phyloP scores from a whole-genome alignment of 1,139 yeast genomes.

The Candida albicans region DNA sequence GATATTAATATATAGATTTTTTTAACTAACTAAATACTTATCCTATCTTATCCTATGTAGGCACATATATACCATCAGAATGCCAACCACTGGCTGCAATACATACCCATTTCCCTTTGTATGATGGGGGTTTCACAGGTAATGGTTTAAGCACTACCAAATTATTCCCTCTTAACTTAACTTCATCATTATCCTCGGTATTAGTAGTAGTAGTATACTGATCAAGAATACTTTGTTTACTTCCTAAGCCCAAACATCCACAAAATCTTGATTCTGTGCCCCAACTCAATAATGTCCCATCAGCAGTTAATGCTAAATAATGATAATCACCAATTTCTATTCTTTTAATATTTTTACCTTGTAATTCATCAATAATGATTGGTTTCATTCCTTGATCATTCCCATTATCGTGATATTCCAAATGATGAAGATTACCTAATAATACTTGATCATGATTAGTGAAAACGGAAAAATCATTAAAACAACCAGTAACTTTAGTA shows the following conservation, averaged over 20 bases:
- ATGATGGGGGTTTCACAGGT: conserved; percentile 28
- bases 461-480: conserved; percentile 27
- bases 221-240: conserved; percentile 23
- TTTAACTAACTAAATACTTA: background rate
- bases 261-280: conserved; percentile 63
- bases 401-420: conserved; percentile 32
- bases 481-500: conserved; percentile 30
- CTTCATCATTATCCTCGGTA: background rate
- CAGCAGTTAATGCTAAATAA: conserved; percentile 56
- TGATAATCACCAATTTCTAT: conserved; percentile 78
- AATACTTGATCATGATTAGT: conserved; percentile 28
- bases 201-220: background rate
- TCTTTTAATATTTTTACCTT: conserved; percentile 43
- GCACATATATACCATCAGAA: conserved; percentile 52
- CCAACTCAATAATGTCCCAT: conserved; percentile 68
- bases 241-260: conserved; percentile 74
- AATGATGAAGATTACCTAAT: conserved; percentile 13
- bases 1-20: too few species aligned
- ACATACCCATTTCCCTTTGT: conserved; percentile 45
- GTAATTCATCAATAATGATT: conserved; percentile 42
- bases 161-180: conserved; percentile 33
- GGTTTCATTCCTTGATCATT: conserved; percentile 14
- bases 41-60: conserved; percentile 7
- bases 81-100: conserved; percentile 85
- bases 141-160: conserved; percentile 47